These are phyloP conservation scores for Bertia moriformis DNA, from an alignment of 2,329 filamentous ascomycete genomes.

Conservation along the genomic window DNA sequence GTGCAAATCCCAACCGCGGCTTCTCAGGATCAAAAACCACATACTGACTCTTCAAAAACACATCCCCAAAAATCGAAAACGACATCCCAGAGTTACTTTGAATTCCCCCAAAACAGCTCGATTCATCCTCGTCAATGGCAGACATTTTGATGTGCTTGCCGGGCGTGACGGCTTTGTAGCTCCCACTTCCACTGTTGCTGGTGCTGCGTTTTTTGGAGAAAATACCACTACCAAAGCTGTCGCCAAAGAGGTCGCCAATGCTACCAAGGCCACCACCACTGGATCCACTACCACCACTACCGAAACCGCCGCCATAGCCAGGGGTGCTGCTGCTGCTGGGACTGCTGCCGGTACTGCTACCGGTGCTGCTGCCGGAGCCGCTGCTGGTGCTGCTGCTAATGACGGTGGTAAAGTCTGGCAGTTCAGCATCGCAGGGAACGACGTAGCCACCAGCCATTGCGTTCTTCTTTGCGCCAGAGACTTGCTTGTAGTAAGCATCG, in stretches of 20 bases:
- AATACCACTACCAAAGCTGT: too few relatives aligned
- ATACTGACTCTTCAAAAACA: constrained; percentile 1
- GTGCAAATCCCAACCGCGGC: not conserved
- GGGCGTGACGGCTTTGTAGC: constrained; percentile 15
- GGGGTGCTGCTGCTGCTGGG: too few relatives aligned
- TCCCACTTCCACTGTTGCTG: too few relatives aligned
- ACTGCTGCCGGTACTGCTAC: too few relatives aligned
- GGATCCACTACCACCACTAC: too few relatives aligned
- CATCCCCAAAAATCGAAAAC: constrained; percentile 13
- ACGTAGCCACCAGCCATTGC: constrained; percentile 16
- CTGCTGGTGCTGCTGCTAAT: not conserved
- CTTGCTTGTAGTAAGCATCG: constrained; percentile 20
- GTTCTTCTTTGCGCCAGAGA: constrained; percentile 18
- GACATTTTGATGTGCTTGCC: constrained; percentile 21
- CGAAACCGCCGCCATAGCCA: too few relatives aligned
- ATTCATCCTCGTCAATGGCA: constrained; percentile 6
- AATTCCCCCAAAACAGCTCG: constrained; percentile 17
- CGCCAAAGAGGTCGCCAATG: too few relatives aligned
- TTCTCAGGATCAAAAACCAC: not conserved
- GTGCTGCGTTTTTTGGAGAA: too few relatives aligned
- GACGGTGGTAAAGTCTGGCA: constrained; percentile 17
- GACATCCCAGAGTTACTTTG: constrained; percentile 11
- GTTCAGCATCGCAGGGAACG: constrained; percentile 16
- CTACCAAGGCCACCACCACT: too few relatives aligned
- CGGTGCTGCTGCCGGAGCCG: not conserved